Conservation (phyloP, 352 stramenopile species). For the Phytophthora foliorum region DNA sequence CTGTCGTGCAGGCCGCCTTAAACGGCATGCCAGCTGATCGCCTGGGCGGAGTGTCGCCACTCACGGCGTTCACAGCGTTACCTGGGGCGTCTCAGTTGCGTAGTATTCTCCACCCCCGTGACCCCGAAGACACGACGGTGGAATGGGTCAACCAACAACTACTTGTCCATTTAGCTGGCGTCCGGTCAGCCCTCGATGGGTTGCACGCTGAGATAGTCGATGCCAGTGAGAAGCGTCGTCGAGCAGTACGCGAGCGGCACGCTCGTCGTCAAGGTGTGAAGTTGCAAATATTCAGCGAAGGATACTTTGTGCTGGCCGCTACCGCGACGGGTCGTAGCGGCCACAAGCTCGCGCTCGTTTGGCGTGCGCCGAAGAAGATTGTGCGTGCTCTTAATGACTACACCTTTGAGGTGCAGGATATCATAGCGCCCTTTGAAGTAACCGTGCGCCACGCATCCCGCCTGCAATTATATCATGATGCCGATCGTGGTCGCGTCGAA, state of each 20-base stretch:
- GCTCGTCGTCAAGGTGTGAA: conserved; percentile 7
- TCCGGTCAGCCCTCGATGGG: conserved; percentile 11
- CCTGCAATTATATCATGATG: conserved; percentile 27
- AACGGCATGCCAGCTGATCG: conserved; percentile 21
- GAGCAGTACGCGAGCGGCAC: conserved; percentile 11
- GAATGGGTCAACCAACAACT: conserved; percentile 17
- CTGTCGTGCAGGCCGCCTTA: conserved; percentile 17
- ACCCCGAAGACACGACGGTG: neutral
- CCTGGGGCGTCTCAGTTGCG: conserved; percentile 2
- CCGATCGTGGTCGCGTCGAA: neutral
- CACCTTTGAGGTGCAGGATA: conserved; percentile 36
- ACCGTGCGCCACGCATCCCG: conserved; percentile 12
- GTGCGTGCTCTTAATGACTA: conserved; percentile 15
- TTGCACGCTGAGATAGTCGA: neutral
- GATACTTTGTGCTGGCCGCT: conserved; percentile 30
- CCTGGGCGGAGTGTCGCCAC: neutral
- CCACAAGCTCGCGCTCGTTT: conserved; percentile 28
- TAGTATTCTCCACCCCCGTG: conserved; percentile 5
- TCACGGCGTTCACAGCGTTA: conserved; percentile 26
- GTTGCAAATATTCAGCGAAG: conserved; percentile 14
- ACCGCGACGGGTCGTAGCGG: neutral
- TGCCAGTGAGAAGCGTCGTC: conserved; percentile 17
- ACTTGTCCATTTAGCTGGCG: neutral
- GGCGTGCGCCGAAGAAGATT: conserved; percentile 16
- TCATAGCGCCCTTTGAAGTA: conserved; percentile 9